Evolutionary conservation across 345 rosid genomes (phyloP).

Genomic region (Lumnitzera littorea): DNA sequence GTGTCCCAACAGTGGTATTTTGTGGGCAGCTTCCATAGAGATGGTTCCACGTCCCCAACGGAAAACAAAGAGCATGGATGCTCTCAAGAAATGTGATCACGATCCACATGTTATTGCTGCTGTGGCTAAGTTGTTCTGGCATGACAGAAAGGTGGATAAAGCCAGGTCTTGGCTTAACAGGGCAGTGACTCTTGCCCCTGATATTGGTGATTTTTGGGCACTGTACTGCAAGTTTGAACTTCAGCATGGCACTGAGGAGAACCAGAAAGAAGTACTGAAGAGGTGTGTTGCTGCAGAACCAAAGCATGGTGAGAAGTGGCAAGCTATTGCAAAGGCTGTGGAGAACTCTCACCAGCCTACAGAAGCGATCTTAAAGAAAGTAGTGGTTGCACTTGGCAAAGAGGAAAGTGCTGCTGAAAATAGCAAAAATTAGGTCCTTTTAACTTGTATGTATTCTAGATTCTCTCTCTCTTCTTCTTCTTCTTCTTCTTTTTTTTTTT

Average conservation of each 20-base stretch:
- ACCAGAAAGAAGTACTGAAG: slow-evolving; percentile 66
- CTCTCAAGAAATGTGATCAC: slow-evolving; percentile 66
- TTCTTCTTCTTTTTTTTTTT: too few relatives aligned
- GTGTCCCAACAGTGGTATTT: slow-evolving; percentile 81
- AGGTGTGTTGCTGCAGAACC: slow-evolving; percentile 78
- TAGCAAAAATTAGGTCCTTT: slow-evolving; percentile 20
- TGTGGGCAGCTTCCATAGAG: slow-evolving; percentile 85
- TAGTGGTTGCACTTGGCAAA: slow-evolving; percentile 57
- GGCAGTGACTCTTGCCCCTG: slow-evolving; percentile 83
- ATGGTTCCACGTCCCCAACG: slow-evolving; percentile 80
- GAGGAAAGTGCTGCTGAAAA: slow-evolving; percentile 69
- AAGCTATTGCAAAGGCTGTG: slow-evolving; percentile 32
- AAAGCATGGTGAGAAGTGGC: slow-evolving; percentile 69
- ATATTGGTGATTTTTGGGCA: slow-evolving; percentile 88
- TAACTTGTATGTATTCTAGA: too few relatives aligned
- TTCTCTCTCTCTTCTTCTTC: too few relatives aligned
- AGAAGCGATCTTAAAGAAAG: slow-evolving; percentile 75
- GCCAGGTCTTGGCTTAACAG: slow-evolving; percentile 75
- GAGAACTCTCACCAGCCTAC: slow-evolving; percentile 84
- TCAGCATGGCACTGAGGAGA: slow-evolving; percentile 73
- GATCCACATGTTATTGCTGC: slow-evolving; percentile 86
- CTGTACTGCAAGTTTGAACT: slow-evolving; percentile 77
- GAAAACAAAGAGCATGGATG: slow-evolving; percentile 66
- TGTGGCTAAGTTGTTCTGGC: slow-evolving; percentile 86
- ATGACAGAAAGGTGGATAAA: slow-evolving; percentile 81